Evolutionary conservation across 2,329 filamentous ascomycete genomes (phyloP).

Genomic region (Ophiocordyceps camponoti-floridani): DNA sequence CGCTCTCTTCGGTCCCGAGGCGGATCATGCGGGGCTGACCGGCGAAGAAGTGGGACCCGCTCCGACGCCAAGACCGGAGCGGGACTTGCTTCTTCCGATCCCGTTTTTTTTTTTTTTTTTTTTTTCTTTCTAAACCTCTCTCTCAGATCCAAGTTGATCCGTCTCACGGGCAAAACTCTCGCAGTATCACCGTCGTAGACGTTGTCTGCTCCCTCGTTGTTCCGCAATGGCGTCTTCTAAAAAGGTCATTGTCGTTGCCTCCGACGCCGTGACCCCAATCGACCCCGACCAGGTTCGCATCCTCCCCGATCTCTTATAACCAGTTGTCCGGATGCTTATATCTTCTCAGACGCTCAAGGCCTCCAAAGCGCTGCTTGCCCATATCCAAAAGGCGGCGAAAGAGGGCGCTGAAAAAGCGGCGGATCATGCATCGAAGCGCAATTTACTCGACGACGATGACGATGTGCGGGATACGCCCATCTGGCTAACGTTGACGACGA

Average conservation of each 20-base stretch:
- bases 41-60: neutral
- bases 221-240: constrained; percentile 21
- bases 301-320: neutral
- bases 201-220: neutral
- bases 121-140: constrained; percentile 1
- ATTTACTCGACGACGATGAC: constrained; percentile 31
- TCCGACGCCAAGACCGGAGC: neutral
- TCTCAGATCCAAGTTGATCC: neutral
- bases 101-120: constrained; percentile 12
- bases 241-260: constrained; percentile 15
- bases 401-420: constrained; percentile 23
- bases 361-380: constrained; percentile 41
- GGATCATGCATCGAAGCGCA: constrained; percentile 31
- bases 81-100: constrained; percentile 17
- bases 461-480: constrained; percentile 32
- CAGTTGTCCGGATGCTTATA: neutral
- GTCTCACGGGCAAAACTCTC: neutral
- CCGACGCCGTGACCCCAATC: constrained; percentile 15
- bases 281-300: constrained; percentile 21
- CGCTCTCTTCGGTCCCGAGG: neutral
- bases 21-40: neutral
- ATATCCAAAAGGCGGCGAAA: constrained; percentile 34
- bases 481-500: constrained; percentile 46
- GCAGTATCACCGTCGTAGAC: neutral
- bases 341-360: constrained; percentile 36